A percentile compares a stretch with the other conserved stretches of the same genome.
Conservation (phyloP, 768 basidiomycete genomes). For the Xerocomellus intermedius region DNA sequence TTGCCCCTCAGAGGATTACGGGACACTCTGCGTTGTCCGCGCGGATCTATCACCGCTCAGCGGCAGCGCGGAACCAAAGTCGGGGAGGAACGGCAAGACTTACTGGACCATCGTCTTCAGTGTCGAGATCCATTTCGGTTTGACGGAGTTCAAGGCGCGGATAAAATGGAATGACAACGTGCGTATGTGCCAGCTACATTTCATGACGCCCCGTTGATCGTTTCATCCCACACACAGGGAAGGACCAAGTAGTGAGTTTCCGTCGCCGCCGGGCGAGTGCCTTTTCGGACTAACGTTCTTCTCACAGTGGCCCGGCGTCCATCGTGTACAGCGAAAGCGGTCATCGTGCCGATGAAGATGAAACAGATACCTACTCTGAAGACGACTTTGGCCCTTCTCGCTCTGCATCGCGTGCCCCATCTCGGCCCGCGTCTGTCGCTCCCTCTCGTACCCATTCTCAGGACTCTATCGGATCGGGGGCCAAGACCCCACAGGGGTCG, state of each 20-base stretch:
- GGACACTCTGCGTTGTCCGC: conserved; percentile 74
- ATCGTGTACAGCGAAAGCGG: conserved; percentile 84
- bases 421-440: conserved; percentile 46
- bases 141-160: conserved; percentile 79
- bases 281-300: neutral
- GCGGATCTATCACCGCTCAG: conserved; percentile 74
- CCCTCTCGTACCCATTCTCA: conserved; percentile 57
- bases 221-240: conserved; percentile 45
- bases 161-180: conserved; percentile 84
- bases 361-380: conserved; percentile 61
- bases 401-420: conserved; percentile 35
- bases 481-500: conserved; percentile 32
- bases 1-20: conserved; percentile 54
- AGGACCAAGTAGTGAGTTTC: conserved; percentile 66
- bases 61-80: conserved; percentile 67
- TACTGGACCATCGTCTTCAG: conserved; percentile 87
- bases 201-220: neutral
- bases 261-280: neutral
- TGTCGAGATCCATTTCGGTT: conserved; percentile 78
- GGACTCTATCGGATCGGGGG: conserved; percentile 34
- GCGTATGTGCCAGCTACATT: conserved; percentile 24
- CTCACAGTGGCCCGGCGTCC: conserved; percentile 65
- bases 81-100: conserved; percentile 60
- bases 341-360: conserved; percentile 70
- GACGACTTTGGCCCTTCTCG: conserved; percentile 48